Conservation (phyloP, 352 stramenopile species). For the Hyaloperonospora arabidopsidis region DNA sequence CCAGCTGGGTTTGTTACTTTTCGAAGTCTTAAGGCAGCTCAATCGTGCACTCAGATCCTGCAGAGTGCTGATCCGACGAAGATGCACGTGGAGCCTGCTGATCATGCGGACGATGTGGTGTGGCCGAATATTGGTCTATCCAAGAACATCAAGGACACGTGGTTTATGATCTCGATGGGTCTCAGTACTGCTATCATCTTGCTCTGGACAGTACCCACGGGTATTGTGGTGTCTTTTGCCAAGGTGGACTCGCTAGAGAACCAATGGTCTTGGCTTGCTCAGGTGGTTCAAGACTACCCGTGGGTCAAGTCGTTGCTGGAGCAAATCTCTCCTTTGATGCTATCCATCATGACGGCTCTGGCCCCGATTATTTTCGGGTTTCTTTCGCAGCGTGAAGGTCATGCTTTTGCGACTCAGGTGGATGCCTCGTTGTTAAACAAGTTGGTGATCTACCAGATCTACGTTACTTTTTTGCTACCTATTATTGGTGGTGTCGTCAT, state of each 20-base stretch:
- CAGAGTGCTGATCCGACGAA: constrained; percentile 64
- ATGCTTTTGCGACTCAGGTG: constrained; percentile 56
- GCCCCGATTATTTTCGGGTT: constrained; percentile 80
- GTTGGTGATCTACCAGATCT: constrained; percentile 75
- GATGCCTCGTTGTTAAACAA: constrained; percentile 74
- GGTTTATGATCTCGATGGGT: constrained; percentile 54
- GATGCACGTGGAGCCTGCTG: constrained; percentile 61
- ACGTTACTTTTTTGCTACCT: constrained; percentile 74
- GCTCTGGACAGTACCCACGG: constrained; percentile 78
- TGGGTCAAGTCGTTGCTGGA: constrained; percentile 71
- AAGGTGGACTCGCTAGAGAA: constrained; percentile 52
- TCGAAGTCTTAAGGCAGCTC: constrained; percentile 56
- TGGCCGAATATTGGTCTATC: constrained; percentile 79
- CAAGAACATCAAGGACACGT: constrained; percentile 62
- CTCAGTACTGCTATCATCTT: constrained; percentile 66
- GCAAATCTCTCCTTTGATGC: constrained; percentile 68
- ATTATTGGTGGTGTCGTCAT: constrained; percentile 79
- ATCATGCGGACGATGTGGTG: constrained; percentile 59
- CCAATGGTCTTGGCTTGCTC: constrained; percentile 38
- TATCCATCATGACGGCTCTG: constrained; percentile 71
- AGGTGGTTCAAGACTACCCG: constrained; percentile 42
- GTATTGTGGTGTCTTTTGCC: constrained; percentile 65
- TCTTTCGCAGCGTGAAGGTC: constrained; percentile 71
- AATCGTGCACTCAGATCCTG: constrained; percentile 73
- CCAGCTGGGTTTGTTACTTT: constrained; percentile 75